Conservation (phyloP, 163 green algal species). For the Volvox carteri region DNA sequence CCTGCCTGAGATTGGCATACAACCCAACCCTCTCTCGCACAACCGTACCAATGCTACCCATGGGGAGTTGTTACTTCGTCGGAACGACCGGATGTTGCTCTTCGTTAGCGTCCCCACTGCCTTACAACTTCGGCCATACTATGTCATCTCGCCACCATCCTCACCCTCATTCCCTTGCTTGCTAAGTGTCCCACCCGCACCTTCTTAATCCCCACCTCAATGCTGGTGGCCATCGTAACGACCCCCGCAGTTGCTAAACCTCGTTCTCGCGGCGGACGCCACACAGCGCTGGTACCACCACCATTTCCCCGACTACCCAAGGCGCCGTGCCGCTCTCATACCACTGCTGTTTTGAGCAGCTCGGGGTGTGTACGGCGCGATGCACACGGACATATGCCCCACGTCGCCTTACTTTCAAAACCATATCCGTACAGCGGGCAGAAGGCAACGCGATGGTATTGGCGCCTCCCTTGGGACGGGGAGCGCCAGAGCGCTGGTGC, state of each 20-base stretch:
- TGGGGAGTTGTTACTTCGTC: not conserved
- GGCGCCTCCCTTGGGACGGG: no score
- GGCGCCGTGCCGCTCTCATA: constrained; percentile 75
- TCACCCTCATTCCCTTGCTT: not conserved
- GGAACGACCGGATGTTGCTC: not conserved
- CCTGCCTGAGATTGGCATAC: no score
- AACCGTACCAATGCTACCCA: no score
- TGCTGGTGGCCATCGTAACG: no score
- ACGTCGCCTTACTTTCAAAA: no score
- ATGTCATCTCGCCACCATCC: not conserved
- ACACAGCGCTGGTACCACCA: constrained; percentile 87
- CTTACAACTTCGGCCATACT: not conserved
- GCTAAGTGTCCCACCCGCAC: not conserved
- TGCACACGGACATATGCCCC: no score
- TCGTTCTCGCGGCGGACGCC: constrained; percentile 81
- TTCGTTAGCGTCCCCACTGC: not conserved
- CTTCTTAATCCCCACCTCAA: not conserved
- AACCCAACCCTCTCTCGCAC: no score
- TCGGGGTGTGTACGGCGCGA: no score
- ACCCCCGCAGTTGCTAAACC: constrained; percentile 80
- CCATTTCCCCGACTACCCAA: constrained; percentile 84
- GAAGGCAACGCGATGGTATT: no score
- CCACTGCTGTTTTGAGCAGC: constrained; percentile 80
- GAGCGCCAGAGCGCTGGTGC: no score
- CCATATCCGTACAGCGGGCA: no score